A percentile compares a stretch with the other conserved stretches of the same genome.
These are phyloP conservation scores for Beauveria brongniartii DNA, from an alignment of 2,329 filamentous ascomycete species.

Conservation along the genomic window DNA sequence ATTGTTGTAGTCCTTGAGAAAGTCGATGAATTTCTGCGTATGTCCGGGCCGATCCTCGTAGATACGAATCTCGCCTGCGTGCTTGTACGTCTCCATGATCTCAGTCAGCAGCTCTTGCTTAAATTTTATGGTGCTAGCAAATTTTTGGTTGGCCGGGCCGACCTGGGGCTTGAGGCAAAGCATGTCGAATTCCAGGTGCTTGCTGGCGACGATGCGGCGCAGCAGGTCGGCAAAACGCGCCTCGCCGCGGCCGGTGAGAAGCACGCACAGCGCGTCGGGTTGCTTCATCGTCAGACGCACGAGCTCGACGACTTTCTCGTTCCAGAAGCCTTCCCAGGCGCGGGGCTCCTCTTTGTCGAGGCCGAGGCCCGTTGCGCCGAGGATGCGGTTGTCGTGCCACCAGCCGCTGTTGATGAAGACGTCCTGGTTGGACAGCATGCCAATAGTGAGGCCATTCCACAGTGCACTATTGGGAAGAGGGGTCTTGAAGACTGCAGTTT, in stretches of 20 bases:
- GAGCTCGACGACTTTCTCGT: conserved; percentile 77
- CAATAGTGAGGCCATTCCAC: conserved; percentile 74
- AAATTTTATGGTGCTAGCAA: conserved; percentile 80
- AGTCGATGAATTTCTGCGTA: conserved; percentile 77
- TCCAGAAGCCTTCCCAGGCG: conserved; percentile 94
- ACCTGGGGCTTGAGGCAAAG: conserved; percentile 78
- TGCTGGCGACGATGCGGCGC: conserved; percentile 70
- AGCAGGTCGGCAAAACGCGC: conserved; percentile 68
- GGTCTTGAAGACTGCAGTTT: conserved; percentile 68
- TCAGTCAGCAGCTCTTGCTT: conserved; percentile 79
- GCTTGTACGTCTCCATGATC: conserved; percentile 76
- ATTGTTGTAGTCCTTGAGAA: conserved; percentile 70
- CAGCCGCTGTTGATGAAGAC: conserved; percentile 78
- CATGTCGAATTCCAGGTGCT: conserved; percentile 79
- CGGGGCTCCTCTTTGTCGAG: conserved; percentile 71
- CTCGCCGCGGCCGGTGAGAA: conserved; percentile 82
- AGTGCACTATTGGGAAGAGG: conserved; percentile 82
- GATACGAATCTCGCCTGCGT: conserved; percentile 73
- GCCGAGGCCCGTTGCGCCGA: conserved; percentile 79
- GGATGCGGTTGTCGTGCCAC: conserved; percentile 91
- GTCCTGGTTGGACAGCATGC: conserved; percentile 66
- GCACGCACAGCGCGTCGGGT: conserved; percentile 73
- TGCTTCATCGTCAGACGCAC: conserved; percentile 75
- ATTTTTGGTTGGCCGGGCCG: conserved; percentile 70
- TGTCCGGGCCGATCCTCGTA: conserved; percentile 61